A percentile compares a stretch with the other conserved stretches of the same genome.
Conservation (phyloP, 768 basidiomycete genomes). For the Inosperma sp. region DNA sequence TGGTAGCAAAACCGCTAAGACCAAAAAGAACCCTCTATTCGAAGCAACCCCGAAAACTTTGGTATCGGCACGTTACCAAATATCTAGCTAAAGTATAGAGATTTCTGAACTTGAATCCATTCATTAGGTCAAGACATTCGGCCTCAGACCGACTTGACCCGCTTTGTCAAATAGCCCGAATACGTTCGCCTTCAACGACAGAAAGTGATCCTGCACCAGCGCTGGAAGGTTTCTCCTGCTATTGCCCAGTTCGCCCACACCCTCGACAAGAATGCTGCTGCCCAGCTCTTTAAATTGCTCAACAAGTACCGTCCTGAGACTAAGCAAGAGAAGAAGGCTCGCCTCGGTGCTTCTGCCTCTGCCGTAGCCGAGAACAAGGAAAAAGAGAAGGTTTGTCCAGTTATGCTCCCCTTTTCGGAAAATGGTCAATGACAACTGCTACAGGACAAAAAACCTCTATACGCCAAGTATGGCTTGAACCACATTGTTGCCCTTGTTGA, state of each 20-base stretch:
- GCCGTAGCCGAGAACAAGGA: constrained; percentile 79
- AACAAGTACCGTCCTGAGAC: constrained; percentile 97
- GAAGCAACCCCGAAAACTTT: constrained; percentile 87
- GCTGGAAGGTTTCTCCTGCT: constrained; percentile 96
- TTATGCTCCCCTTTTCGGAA: background rate
- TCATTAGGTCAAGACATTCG: constrained; percentile 87
- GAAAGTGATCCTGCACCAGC: constrained; percentile 97
- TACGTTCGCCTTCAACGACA: constrained; percentile 97
- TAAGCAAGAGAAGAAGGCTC: constrained; percentile 96
- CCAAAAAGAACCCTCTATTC: constrained; percentile 93
- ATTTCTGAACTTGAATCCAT: background rate
- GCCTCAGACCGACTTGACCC: constrained; percentile 84
- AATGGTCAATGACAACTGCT: background rate
- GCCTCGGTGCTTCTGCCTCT: constrained; percentile 73
- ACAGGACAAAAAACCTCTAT: constrained; percentile 92
- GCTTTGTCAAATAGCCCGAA: constrained; percentile 99
- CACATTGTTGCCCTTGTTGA: constrained; percentile 94
- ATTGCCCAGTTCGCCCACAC: constrained; percentile 98
- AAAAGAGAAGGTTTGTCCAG: constrained; percentile 37
- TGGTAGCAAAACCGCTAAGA: constrained; percentile 68
- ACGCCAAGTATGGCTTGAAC: constrained; percentile 96
- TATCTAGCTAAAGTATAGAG: background rate
- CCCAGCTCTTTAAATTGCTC: constrained; percentile 94
- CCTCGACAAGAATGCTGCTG: constrained; percentile 98
- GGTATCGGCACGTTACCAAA: constrained; percentile 71